Conservation (phyloP, 139 green algal genomes). For the Chara braunii region DNA sequence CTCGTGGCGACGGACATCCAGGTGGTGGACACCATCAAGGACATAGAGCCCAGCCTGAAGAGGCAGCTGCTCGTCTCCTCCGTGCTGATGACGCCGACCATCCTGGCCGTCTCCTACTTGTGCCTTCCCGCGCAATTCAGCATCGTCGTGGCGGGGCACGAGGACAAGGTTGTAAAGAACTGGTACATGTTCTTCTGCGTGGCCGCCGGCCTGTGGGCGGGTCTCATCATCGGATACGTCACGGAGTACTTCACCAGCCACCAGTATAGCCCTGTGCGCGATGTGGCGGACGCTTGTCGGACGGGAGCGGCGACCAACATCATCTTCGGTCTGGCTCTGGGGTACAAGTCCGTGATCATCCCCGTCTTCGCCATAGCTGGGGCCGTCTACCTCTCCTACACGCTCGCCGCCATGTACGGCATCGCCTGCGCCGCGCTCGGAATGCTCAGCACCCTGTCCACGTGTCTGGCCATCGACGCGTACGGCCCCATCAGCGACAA, state of each 20-base stretch:
- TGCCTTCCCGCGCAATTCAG: slow-evolving; percentile 37
- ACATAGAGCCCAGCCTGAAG: slow-evolving; percentile 43
- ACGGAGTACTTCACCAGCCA: slow-evolving; percentile 99
- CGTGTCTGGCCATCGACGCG: slow-evolving; percentile 89
- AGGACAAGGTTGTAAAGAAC: slow-evolving; percentile 59
- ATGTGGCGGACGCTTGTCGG: slow-evolving; percentile 87
- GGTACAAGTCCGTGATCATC: slow-evolving; percentile 92
- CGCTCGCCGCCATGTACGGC: slow-evolving; percentile 79
- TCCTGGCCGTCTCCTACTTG: slow-evolving; percentile 37
- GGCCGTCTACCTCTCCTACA: slow-evolving; percentile 83
- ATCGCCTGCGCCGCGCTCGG: slow-evolving; percentile 90
- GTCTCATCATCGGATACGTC: slow-evolving; percentile 86
- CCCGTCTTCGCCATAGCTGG: slow-evolving; percentile 82
- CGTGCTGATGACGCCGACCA: slow-evolving; percentile 41
- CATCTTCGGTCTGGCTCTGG: slow-evolving; percentile 96
- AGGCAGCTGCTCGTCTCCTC: slow-evolving; percentile 43
- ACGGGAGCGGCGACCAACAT: slow-evolving; percentile 94
- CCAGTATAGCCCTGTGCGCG: slow-evolving; percentile 62
- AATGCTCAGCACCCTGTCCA: slow-evolving; percentile 90
- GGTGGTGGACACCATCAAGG: slow-evolving; percentile 20
- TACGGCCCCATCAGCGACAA: slow-evolving; percentile 59
- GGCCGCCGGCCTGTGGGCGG: slow-evolving; percentile 81
- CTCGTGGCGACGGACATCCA: slow-evolving; percentile 44
- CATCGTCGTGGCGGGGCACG: slow-evolving; percentile 26
- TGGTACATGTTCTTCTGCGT: slow-evolving; percentile 93